A percentile compares a stretch with the other conserved stretches of the same genome.
These are phyloP conservation scores for Tubosaeta sp. DNA, from an alignment of 768 basidiomycete genomes.

Conservation along the genomic window DNA sequence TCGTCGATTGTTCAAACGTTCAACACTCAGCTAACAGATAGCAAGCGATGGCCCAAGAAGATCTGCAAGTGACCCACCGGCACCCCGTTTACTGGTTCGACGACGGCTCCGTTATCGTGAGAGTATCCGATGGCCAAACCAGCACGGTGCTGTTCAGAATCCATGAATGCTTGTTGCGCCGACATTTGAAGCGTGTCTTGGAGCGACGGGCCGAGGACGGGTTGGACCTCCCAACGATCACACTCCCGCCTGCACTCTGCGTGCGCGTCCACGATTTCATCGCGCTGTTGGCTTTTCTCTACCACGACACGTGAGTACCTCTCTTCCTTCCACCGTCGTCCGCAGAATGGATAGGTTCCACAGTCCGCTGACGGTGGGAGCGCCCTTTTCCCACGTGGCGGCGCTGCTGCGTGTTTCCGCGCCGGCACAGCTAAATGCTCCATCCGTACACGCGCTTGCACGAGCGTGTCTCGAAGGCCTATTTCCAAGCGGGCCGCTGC, in stretches of 20 bases:
- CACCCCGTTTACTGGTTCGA: constrained; percentile 63
- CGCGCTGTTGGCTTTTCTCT: constrained; percentile 57
- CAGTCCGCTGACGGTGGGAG: constrained; percentile 45
- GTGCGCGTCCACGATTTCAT: constrained; percentile 48
- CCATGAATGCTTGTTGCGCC: constrained; percentile 47
- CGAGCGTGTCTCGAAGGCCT: constrained; percentile 39
- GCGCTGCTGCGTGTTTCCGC: constrained; percentile 57
- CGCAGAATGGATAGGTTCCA: background rate
- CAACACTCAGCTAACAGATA: constrained; percentile 3
- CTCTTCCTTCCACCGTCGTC: background rate
- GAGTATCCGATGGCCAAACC: constrained; percentile 29
- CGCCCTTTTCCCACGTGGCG: constrained; percentile 45
- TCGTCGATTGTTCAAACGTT: constrained; percentile 5
- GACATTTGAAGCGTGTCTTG: constrained; percentile 39
- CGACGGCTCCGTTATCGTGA: constrained; percentile 57
- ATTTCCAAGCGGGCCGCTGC: constrained; percentile 47
- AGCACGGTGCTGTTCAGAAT: constrained; percentile 46
- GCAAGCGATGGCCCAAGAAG: background rate
- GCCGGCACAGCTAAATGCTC: constrained; percentile 52
- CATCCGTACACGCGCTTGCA: constrained; percentile 45
- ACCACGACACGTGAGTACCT: constrained; percentile 60
- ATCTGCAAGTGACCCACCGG: constrained; percentile 5
- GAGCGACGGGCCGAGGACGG: constrained; percentile 1
- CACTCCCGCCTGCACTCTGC: constrained; percentile 35
- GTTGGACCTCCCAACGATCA: constrained; percentile 15